phyloP scores from a whole-genome alignment of 225 moss, liverwort and hornwort genomes.

The Climacium dendroides region DNA sequence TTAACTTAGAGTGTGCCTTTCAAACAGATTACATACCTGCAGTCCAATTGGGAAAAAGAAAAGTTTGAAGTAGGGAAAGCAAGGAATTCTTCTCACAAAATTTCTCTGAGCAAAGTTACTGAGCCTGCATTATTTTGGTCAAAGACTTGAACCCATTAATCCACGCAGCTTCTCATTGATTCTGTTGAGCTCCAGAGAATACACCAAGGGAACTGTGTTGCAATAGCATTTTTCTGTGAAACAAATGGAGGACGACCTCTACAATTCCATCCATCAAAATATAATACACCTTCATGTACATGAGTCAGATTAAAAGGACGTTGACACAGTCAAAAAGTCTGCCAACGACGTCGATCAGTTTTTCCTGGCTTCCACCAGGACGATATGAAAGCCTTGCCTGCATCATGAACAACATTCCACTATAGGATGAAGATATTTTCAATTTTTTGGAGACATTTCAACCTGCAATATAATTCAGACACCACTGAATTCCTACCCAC shows the following conservation, averaged over 20 bases:
- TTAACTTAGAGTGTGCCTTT: neutral
- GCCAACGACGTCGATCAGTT: slow-evolving; percentile 6
- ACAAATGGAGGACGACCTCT: neutral
- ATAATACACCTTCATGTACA: neutral
- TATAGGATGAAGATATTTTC: no score
- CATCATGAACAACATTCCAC: neutral
- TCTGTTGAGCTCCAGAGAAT: neutral
- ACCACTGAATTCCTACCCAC: no score
- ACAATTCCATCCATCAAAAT: neutral
- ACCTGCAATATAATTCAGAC: no score
- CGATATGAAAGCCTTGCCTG: slow-evolving; percentile 38
- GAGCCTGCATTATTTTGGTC: neutral
- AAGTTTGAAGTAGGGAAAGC: neutral
- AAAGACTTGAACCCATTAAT: neutral
- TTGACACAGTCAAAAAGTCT: neutral
- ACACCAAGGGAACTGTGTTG: neutral
- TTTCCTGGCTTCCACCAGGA: slow-evolving; percentile 34
- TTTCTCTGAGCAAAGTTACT: neutral
- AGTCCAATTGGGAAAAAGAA: neutral
- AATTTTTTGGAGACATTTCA: no score
- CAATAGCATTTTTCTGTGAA: neutral
- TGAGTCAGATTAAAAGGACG: neutral
- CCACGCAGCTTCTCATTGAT: neutral
- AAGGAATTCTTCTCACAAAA: neutral
- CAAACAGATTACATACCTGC: neutral